Percentiles rank a stretch among this genome's conserved stretches.
These are phyloP conservation scores for Prosopis cineraria DNA, from an alignment of 306 rosid species.

Conservation along the genomic window DNA sequence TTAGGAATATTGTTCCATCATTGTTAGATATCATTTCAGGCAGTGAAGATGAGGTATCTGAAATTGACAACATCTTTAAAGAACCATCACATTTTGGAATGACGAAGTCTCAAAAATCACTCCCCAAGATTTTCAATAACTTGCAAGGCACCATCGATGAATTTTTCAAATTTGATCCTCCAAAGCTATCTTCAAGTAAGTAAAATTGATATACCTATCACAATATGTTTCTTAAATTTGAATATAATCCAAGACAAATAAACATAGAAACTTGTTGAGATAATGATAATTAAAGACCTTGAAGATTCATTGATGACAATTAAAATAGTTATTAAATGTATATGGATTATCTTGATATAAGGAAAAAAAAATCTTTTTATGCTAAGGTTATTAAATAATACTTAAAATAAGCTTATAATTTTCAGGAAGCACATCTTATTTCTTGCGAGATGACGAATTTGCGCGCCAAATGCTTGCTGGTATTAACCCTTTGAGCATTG, in stretches of 20 bases:
- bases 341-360: too few species aligned
- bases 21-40: constrained; percentile 24
- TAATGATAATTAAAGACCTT: too few species aligned
- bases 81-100: neutral
- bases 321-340: too few species aligned
- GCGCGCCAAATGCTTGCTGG: constrained; percentile 52
- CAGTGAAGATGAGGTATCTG: constrained; percentile 18
- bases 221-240: neutral
- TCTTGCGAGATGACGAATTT: constrained; percentile 47
- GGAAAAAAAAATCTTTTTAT: too few species aligned
- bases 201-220: neutral
- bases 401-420: neutral
- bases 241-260: neutral
- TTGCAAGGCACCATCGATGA: constrained; percentile 26
- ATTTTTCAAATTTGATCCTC: constrained; percentile 46
- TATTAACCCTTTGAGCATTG: constrained; percentile 46
- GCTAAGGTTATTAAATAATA: neutral
- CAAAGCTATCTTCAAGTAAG: constrained; percentile 39
- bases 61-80: constrained; percentile 32
- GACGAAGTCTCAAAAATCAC: constrained; percentile 1
- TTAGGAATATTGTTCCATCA: constrained; percentile 38
- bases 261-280: too few species aligned
- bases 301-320: too few species aligned
- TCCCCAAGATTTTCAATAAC: constrained; percentile 19
- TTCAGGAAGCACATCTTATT: constrained; percentile 38